Base-by-base conservation (phyloP, 1,139 yeast genomes). In the Nakaseomyces kungkrabaensis region DNA sequence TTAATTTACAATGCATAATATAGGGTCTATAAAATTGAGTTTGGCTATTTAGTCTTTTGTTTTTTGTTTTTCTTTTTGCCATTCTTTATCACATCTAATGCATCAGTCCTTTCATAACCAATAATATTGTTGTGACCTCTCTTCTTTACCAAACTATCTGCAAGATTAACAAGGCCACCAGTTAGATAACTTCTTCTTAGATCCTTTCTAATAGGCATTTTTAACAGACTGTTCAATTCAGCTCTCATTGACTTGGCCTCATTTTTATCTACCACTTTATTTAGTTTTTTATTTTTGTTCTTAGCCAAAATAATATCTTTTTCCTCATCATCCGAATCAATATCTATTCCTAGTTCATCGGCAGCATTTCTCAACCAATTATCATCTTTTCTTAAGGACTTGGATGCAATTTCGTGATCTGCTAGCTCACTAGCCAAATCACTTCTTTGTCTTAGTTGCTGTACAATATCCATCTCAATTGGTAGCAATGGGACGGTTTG, bases 361-460 rank as follows among this genome's bases (percentile, higher is more conserved):
- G 97, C 98, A 0, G 97, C 97, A 62, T 88, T 82, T 52, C 79
- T 77, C 52, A 89, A 73, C 97, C 97, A 90, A 29, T 79, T 73
- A 51, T 79, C 80, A 57, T 86, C 94, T 60, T 88, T 87, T 38
- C 77, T 76, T 45, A 81, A 70, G 3, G 85, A 78, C 10, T 79
- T 73, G 10, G 78, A 71, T 0, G 82, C 75, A 22, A 83, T 72
- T 45, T 78, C 78, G 22, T 85, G 74, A 58, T 87, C 95, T 0
- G 95, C 89, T 49, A 94, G 72, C 59, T 80, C 77, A 33, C 82
- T 75, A 4, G 97, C 88, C 43, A 89, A 60, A 11, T 66, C 68
- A 32, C 85, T 81, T 55, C 98, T 76, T 17, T 79, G 82, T 55
- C 79, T 80, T 52, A 92, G 68, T 63, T 86, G 92, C 2, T 75